Base-by-base conservation (phyloP, 169 alveolate species). In the Plasmodium cynomolgi region DNA sequence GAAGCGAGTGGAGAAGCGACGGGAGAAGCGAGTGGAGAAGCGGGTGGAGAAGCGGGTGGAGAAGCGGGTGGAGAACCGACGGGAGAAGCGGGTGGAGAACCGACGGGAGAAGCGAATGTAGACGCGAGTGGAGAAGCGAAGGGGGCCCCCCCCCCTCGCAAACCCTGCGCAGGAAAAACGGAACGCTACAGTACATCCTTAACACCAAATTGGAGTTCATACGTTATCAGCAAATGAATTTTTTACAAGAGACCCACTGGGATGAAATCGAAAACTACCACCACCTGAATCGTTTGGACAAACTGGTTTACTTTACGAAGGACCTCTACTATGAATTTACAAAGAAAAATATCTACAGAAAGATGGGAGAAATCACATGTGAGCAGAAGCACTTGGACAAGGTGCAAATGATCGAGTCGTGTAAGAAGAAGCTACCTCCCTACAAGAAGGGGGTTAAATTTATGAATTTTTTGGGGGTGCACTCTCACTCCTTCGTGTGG, bases 381-480 rank as follows among this genome's bases (percentile, higher is more conserved):
- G 94, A 88, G 50, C 94, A 88, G 73, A 88, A 88, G 73, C 94
- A 88, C 47, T 88, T 41, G 81, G 94, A 88, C 33, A 88, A 88
- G 47, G 74, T 88, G 72, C 94, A 80, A 23, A 37, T 88, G 39
- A 88, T 88, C 33, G 94, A 88, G 50, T 39, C 68, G 9, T 88
- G 94, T 47, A 88, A 88, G 72, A 88, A 80, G 50, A 56, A 80
- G 23, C 71, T 88, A 15, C 94, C 94, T 13, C 3, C 39, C 7
- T 88, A 88, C 33, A 81, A 77, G 17, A 80, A 88, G 31, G 54
- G 81, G 41, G 83, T 88, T 3, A 56, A 80, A 41, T 88, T 58
- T 77, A 88, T 88, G 94, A 88, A 88, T 11, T 88, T 88, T 31
- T 34, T 88, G 3, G 94, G 94, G 11, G 94, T 88, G 5, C 72